Evolutionary conservation across 805 yeast genomes (phyloP).

Genomic region (Candida pseudofarinosa): DNA sequence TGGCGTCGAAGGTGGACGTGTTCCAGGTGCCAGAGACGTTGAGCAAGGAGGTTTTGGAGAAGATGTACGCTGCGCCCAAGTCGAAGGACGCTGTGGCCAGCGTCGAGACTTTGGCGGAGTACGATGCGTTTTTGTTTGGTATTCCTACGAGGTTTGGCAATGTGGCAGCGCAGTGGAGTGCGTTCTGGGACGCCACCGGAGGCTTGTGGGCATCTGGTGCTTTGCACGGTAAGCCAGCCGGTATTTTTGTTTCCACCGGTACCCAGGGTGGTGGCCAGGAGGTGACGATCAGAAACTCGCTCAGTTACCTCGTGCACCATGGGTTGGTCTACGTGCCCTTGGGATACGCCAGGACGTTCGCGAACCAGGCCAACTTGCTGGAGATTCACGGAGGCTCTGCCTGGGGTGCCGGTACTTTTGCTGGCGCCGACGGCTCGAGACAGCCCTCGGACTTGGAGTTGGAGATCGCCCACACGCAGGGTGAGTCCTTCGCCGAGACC

Average conservation of each 20-base stretch:
- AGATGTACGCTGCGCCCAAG: conserved; percentile 65
- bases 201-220: conserved; percentile 71
- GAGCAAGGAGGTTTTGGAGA: conserved; percentile 52
- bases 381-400: conserved; percentile 81
- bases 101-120: conserved; percentile 49
- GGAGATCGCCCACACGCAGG: conserved; percentile 64
- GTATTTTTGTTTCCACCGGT: conserved; percentile 68
- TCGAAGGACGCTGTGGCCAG: conserved; percentile 60
- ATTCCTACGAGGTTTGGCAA: conserved; percentile 77
- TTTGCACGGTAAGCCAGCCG: conserved; percentile 68
- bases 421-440: conserved; percentile 75
- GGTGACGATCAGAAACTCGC: conserved; percentile 53
- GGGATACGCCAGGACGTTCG: conserved; percentile 62
- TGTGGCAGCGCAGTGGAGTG: conserved; percentile 70
- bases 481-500: conserved; percentile 45
- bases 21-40: conserved; percentile 82
- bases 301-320: conserved; percentile 66
- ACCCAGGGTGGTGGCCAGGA: conserved; percentile 80
- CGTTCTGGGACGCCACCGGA: conserved; percentile 78
- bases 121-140: conserved; percentile 76
- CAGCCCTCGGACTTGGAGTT: conserved; percentile 60
- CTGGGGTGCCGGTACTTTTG: conserved; percentile 83
- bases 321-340: conserved; percentile 76
- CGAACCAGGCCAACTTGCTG: conserved; percentile 49
- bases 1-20: conserved; percentile 55